phyloP scores from a whole-genome alignment of 331 rosid species.

The Quercus lobata region DNA sequence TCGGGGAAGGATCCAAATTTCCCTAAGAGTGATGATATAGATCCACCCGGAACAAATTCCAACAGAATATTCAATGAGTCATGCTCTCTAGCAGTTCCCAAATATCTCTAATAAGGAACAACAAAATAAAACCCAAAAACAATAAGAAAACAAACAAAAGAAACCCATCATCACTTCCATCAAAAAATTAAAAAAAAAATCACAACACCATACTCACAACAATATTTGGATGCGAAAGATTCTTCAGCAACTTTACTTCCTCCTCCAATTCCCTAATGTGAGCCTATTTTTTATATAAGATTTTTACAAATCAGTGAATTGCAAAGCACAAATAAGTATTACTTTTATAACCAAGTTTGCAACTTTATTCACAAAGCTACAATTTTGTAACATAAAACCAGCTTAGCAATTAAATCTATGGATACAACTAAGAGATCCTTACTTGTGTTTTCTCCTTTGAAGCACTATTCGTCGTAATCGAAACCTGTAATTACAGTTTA shows the following conservation, averaged over 20 bases:
- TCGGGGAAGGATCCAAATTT: conserved; percentile 82
- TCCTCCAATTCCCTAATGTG: conserved; percentile 79
- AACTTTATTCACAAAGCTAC: background rate
- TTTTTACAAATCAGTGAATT: background rate
- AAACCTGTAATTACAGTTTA: conserved; percentile 43
- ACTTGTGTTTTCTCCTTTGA: conserved; percentile 69
- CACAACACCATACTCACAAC: conserved; percentile 52
- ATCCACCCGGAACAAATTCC: conserved; percentile 86
- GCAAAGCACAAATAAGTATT: background rate
- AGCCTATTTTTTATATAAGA: conserved; percentile 36
- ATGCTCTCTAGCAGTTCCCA: conserved; percentile 78
- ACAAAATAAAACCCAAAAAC: background rate
- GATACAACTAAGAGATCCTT: background rate
- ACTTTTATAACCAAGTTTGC: too few relatives aligned
- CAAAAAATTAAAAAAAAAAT: background rate
- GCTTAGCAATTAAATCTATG: background rate
- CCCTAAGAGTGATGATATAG: conserved; percentile 70
- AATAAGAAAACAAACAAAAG: background rate
- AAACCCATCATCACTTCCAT: conserved; percentile 5
- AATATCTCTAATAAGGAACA: conserved; percentile 49
- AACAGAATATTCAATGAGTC: conserved; percentile 71
- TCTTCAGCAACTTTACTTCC: conserved; percentile 74
- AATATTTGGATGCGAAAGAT: conserved; percentile 75
- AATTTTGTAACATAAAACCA: background rate
- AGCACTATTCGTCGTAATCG: conserved; percentile 54